phyloP scores from a whole-genome alignment of 352 stramenopile genomes.

The Globisporangium abappressorium region DNA sequence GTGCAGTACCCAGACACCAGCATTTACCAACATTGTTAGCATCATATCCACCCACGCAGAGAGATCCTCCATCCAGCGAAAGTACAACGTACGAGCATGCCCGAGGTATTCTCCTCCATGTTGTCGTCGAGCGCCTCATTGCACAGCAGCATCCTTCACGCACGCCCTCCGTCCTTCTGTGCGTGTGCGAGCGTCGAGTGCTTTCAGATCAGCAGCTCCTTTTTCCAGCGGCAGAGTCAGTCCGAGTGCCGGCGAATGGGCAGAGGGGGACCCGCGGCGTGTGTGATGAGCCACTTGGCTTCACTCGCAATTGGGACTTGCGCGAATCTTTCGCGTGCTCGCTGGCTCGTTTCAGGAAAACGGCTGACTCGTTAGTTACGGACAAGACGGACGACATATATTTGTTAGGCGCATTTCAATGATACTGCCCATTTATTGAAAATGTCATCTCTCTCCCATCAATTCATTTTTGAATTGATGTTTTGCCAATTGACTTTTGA shows the following conservation, averaged over 20 bases:
- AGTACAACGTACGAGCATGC: constrained; percentile 33
- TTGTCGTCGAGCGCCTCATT: constrained; percentile 28
- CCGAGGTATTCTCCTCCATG: constrained; percentile 35
- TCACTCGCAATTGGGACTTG: constrained; percentile 1
- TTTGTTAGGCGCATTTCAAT: not conserved
- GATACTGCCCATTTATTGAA: not conserved
- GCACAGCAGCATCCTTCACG: constrained; percentile 6
- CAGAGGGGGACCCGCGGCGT: not conserved
- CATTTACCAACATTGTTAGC: not conserved
- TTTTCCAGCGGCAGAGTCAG: not conserved
- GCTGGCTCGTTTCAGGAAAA: constrained; percentile 6
- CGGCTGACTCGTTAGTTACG: not conserved
- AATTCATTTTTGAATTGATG: constrained; percentile 17
- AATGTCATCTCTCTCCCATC: constrained; percentile 2
- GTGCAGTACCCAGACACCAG: not conserved
- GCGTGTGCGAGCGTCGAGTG: not conserved
- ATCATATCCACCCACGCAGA: not conserved
- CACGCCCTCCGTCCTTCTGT: not conserved
- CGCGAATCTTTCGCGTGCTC: constrained; percentile 8
- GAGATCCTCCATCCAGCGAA: not conserved
- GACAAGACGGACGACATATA: constrained; percentile 7
- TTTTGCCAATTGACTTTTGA: not conserved
- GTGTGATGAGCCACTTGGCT: constrained; percentile 4
- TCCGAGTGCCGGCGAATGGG: not conserved
- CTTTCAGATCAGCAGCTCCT: not conserved